A percentile compares a stretch with the other conserved stretches of the same genome.
Conservation (phyloP, 352 stramenopile genomes). For the Phytophthora citricola region DNA sequence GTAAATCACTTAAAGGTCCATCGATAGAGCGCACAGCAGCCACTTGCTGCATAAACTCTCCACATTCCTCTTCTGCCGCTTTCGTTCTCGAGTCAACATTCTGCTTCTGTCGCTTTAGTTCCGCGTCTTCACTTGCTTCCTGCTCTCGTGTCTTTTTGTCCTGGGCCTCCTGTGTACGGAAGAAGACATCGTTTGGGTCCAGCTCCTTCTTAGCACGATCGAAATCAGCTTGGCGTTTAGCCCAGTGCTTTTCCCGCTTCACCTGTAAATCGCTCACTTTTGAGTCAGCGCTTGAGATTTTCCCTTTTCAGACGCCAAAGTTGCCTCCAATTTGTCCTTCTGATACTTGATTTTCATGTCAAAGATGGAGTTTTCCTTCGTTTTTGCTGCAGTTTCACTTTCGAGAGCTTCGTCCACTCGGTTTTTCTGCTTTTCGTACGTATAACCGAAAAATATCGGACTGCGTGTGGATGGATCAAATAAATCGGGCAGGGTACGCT, state of each 20-base stretch:
- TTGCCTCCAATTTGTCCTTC: constrained; percentile 44
- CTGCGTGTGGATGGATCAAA: constrained; percentile 60
- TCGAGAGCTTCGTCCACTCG: constrained; percentile 45
- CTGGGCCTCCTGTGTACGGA: constrained; percentile 66
- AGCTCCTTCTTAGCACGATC: constrained; percentile 77
- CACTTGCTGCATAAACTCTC: constrained; percentile 44
- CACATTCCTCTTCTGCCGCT: constrained; percentile 46
- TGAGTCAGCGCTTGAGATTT: constrained; percentile 65
- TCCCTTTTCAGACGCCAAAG: constrained; percentile 48
- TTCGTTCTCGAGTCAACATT: constrained; percentile 56
- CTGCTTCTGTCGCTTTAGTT: constrained; percentile 50
- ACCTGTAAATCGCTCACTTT: constrained; percentile 46
- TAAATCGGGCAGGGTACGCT: constrained; percentile 43
- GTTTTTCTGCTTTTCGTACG: constrained; percentile 47
- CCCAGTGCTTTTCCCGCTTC: constrained; percentile 70
- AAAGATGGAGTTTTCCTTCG: constrained; percentile 61
- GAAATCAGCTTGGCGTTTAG: constrained; percentile 66
- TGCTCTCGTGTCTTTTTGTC: constrained; percentile 65
- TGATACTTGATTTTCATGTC: constrained; percentile 54
- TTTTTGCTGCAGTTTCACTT: constrained; percentile 33
- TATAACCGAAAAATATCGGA: constrained; percentile 81
- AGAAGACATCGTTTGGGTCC: constrained; percentile 83
- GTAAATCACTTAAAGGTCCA: constrained; percentile 53
- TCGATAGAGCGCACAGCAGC: constrained; percentile 46
- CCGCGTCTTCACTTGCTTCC: constrained; percentile 62